Conservation (phyloP, 1,284 basidiomycete genomes). For the Mixia osmundae region DNA sequence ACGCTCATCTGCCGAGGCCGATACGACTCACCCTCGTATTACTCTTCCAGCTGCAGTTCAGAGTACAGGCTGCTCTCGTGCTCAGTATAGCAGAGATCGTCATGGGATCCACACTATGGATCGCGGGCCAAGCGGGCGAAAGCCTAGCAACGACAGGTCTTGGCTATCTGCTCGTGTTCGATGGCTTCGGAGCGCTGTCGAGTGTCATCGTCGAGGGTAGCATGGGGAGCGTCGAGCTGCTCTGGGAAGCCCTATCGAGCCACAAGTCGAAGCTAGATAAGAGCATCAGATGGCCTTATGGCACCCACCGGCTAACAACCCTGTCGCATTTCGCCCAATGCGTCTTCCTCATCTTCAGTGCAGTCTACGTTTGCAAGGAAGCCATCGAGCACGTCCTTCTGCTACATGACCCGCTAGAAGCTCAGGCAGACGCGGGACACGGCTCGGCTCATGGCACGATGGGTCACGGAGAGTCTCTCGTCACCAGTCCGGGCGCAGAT, state of each 20-base stretch:
- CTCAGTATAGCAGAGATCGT: conserved; percentile 27
- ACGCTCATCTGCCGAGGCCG: conserved; percentile 15
- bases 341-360: conserved; percentile 70
- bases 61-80: conserved; percentile 22
- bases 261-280: background rate
- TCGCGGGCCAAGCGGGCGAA: conserved; percentile 68
- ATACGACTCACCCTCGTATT: conserved; percentile 13
- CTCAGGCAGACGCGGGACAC: conserved; percentile 10
- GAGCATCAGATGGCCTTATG: conserved; percentile 19
- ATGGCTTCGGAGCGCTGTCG: conserved; percentile 37
- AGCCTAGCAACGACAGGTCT: conserved; percentile 68
- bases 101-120: conserved; percentile 44
- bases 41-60: conserved; percentile 20
- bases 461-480: conserved; percentile 13
- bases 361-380: conserved; percentile 83
- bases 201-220: conserved; percentile 31
- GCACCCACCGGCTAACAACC: conserved; percentile 47
- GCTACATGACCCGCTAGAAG: conserved; percentile 10
- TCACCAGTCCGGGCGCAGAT: background rate
- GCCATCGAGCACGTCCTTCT: conserved; percentile 60
- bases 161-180: conserved; percentile 91
- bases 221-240: conserved; percentile 16
- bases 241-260: conserved; percentile 4
- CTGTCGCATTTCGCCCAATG: conserved; percentile 64
- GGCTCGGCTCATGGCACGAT: conserved; percentile 15